Conservation (phyloP, 1,284 basidiomycete genomes). For the Papiliotrema fonsecae region DNA sequence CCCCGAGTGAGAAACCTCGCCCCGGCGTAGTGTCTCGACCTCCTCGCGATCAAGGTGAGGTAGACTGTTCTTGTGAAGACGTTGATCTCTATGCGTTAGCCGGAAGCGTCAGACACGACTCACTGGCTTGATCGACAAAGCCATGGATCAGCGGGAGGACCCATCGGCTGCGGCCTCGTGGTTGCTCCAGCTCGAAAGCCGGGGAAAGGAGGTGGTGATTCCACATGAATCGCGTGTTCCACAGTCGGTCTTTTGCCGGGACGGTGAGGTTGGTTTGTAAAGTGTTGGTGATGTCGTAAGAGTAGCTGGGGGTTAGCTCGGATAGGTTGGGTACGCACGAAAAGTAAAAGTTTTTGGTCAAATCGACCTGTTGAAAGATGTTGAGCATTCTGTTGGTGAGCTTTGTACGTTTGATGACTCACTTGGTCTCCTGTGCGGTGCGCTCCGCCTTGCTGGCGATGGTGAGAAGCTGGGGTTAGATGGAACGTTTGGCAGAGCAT, state of each 20-base stretch:
- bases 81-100: conserved; percentile 65
- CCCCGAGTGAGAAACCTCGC: conserved; percentile 93
- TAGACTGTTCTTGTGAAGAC: conserved; percentile 88
- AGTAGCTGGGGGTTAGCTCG: conserved; percentile 60
- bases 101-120: conserved; percentile 43
- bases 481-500: not conserved
- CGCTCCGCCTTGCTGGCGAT: conserved; percentile 56
- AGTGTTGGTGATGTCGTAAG: conserved; percentile 93
- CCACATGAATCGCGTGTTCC: conserved; percentile 93
- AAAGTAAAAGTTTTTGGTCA: conserved; percentile 99
- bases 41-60: conserved; percentile 86
- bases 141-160: conserved; percentile 90
- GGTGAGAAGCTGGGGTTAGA: conserved; percentile 31
- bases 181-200: conserved; percentile 50
- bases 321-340: too few species aligned
- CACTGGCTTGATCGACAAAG: conserved; percentile 91
- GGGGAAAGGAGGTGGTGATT: conserved; percentile 84
- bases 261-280: conserved; percentile 87
- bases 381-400: conserved; percentile 58
- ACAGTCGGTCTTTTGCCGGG: conserved; percentile 47
- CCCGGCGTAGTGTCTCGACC: conserved; percentile 93
- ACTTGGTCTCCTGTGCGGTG: conserved; percentile 73
- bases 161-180: conserved; percentile 67
- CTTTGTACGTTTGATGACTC: conserved; percentile 6
- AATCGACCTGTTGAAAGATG: conserved; percentile 95